Evolutionary conservation across 192 early-diverging fungal species (phyloP), one percentile per base, ranked within the genome.

Genomic region (Entomortierella chlamydospora): DNA sequence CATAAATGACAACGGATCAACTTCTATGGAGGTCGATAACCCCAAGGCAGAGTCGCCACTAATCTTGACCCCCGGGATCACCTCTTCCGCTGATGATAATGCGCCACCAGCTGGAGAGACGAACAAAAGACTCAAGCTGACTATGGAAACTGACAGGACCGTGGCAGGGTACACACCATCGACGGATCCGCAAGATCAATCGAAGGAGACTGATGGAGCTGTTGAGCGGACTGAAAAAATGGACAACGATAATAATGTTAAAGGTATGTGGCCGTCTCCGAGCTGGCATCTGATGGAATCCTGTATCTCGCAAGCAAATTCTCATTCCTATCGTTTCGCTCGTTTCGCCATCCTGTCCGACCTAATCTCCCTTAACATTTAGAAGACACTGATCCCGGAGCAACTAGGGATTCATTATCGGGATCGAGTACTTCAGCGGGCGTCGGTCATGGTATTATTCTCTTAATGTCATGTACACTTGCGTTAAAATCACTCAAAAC

Each of bases 101-200:
- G 59, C 23, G 42, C 4, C 59, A 28, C 18, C 37, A 30, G 29
- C 23, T 0, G 41, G 33, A n/a, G 76, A 70, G 22, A 42, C 67
- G 8, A 64, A 79, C 47, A 79, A 79, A 31, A 63, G 76, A 25
- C 11, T 70, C 30, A 79, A 70, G 51, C 49, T 70, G 50, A 79
- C 62, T 1, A 54, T 54, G 33, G 76, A 79, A 22, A 23, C 34
- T 0, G 57, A 70, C 8, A 29, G 50, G 20, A 28, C 56, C 22
- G 68, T 61, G 17, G 22, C 52, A 18, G 63, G 29, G 11, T 79
- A 70, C 43, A 66, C 76, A 6, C 59, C 68, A 13, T 79, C 76
- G 4, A 33, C 28, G 6, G 76, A 79, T 20, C 1, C 70, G 11
- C 10, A 50, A 3, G 76, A 79, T 61, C 76, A 68, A 9, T 69